Base-by-base conservation (phyloP, 352 stramenopile genomes). In the Phytophthora citricola region DNA sequence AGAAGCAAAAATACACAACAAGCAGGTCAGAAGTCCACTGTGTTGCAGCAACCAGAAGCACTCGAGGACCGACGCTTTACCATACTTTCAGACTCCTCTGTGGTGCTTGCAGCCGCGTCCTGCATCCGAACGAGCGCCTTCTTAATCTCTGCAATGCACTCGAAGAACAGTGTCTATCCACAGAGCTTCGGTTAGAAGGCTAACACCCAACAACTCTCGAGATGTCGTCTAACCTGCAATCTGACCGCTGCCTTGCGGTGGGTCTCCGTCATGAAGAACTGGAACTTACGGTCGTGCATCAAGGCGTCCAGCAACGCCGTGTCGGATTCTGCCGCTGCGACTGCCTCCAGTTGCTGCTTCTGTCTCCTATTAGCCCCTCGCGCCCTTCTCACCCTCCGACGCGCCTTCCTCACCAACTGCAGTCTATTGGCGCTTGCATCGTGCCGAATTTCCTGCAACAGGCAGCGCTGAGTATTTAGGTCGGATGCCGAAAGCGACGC, bases 111-210 rank as follows among this genome's bases (percentile, higher is more conserved):
- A 15, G 66, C 52, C 31, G 78, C 14, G 36, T 36, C 40, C 4
- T 83, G 63, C 46, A 83, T 69, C 39, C 69, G 66, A 29, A 67
- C 34, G 1, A 81, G 44, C 15, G 69, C 75, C 44, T 77, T 79
- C 61, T 79, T 74, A 51, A 79, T 76, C 59, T 83, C 75, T 40
- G 62, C 70, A 29, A 78, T 59, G 49, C 75, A 81, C 49, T 83
- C 75, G 26, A 58, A 76, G 32, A 81, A 66, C 11, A 83, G 29
- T 5, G 57, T 73, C 75, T 83, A 32, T 6, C 17, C 24, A 38
- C 27, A 50, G 24, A 44, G 2, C 24, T 15, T 12, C 9, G 24
- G 41, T 66, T 36, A 49, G 29, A 26, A 26, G 24, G 24, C 22
- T 52, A 26, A 29, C 32, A 40, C 32, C 3, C 7, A 51, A 12